Evolutionary conservation across 495 filamentous ascomycete species (phyloP).

Genomic region (Aspergillus diversus): DNA sequence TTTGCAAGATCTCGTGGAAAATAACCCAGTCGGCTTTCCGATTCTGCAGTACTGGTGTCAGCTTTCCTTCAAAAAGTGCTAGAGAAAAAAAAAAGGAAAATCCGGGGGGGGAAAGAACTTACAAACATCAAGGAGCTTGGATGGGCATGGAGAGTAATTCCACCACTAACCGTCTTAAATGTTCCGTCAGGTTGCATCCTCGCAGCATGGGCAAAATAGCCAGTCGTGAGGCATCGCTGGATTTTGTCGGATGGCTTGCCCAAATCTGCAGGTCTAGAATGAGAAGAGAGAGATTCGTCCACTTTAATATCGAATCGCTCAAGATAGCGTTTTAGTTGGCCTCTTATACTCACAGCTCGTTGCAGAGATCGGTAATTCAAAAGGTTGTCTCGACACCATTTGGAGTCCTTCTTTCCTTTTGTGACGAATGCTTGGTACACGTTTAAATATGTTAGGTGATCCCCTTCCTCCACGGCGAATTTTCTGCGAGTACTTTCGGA

Average conservation of each 20-base stretch:
- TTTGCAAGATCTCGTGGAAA: slow-evolving; percentile 95
- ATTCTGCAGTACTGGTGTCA: slow-evolving; percentile 56
- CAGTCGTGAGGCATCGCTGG: slow-evolving; percentile 82
- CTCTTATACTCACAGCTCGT: slow-evolving; percentile 83
- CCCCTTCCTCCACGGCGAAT: slow-evolving; percentile 92
- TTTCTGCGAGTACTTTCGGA: slow-evolving; percentile 74
- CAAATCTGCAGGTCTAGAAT: slow-evolving; percentile 31
- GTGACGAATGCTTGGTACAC: slow-evolving; percentile 90
- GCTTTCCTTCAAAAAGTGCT: not conserved
- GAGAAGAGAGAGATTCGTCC: slow-evolving; percentile 58
- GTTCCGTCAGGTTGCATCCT: slow-evolving; percentile 94
- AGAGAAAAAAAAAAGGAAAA: not conserved
- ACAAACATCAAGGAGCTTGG: slow-evolving; percentile 94
- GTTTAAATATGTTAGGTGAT: slow-evolving; percentile 93
- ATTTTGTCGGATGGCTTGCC: slow-evolving; percentile 70
- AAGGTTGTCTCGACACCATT: slow-evolving; percentile 84
- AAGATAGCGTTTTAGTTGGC: slow-evolving; percentile 83
- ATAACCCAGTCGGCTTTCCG: slow-evolving; percentile 97
- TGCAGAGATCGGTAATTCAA: slow-evolving; percentile 84
- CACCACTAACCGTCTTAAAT: slow-evolving; percentile 80
- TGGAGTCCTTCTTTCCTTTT: slow-evolving; percentile 79
- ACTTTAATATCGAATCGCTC: slow-evolving; percentile 80
- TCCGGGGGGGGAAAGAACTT: slow-evolving; percentile 33
- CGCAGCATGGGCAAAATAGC: slow-evolving; percentile 95
- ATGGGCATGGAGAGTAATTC: slow-evolving; percentile 78